Percentiles rank a stretch among this genome's conserved stretches.
Evolutionary conservation across 768 basidiomycete species (phyloP).

Genomic region (Gymnopilus dilepis): DNA sequence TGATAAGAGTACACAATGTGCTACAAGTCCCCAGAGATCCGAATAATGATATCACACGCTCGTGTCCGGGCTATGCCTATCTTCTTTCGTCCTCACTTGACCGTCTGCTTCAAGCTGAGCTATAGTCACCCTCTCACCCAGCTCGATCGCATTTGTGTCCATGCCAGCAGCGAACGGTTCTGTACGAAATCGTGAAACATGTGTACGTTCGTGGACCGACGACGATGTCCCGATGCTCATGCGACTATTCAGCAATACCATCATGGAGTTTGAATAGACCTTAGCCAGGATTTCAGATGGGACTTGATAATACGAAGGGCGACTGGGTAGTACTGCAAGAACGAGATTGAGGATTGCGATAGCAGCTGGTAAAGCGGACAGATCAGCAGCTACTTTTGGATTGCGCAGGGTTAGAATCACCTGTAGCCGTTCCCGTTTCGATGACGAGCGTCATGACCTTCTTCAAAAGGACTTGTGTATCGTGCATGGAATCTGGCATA

Average conservation of each 20-base stretch:
- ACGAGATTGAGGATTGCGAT: not conserved
- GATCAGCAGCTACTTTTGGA: not conserved
- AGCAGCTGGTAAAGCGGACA: not conserved
- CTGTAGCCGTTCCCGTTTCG: slow-evolving; percentile 15
- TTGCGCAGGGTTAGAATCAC: not conserved
- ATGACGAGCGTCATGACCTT: slow-evolving; percentile 12
- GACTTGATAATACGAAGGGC: not conserved
- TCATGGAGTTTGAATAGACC: slow-evolving; percentile 6
- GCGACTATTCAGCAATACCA: not conserved
- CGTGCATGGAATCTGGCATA: not conserved
- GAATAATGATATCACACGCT: too few species aligned
- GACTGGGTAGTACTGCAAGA: not conserved
- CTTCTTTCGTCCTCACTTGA: too few species aligned
- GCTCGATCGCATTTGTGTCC: not conserved
- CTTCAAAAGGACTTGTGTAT: slow-evolving; percentile 6
- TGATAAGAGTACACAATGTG: too few species aligned
- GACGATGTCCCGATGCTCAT: not conserved
- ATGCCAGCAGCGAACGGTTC: not conserved
- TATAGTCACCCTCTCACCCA: not conserved
- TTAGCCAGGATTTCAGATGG: slow-evolving; percentile 3
- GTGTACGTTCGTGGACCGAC: not conserved
- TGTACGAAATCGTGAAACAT: not conserved
- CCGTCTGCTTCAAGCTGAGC: too few species aligned
- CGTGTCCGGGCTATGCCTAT: too few species aligned
- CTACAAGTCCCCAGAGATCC: too few species aligned